Percentiles rank a stretch among this genome's conserved stretches.
Conservation (phyloP, 2,329 filamentous ascomycete genomes). For the Fusarium heterosporum region DNA sequence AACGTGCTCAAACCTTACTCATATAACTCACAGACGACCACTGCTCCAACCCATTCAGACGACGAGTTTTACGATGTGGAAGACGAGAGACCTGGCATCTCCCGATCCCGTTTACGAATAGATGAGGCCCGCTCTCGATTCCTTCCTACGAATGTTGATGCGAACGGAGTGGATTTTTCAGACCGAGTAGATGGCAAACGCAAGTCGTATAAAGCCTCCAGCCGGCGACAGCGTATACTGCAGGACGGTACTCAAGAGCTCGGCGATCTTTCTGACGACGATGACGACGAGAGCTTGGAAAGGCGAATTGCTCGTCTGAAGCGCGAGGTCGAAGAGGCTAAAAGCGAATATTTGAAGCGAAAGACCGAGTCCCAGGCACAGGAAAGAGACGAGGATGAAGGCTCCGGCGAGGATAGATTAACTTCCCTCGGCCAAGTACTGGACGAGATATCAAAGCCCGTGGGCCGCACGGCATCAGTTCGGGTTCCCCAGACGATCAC, state of each 20-base stretch:
- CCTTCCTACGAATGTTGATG: slow-evolving; percentile 78
- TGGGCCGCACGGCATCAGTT: slow-evolving; percentile 25
- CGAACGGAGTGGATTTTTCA: slow-evolving; percentile 85
- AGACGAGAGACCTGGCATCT: slow-evolving; percentile 75
- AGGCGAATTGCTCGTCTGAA: slow-evolving; percentile 84
- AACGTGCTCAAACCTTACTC: slow-evolving; percentile 33
- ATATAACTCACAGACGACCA: slow-evolving; percentile 60
- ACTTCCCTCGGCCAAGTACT: slow-evolving; percentile 77
- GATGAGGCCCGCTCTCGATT: slow-evolving; percentile 86
- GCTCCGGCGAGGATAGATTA: slow-evolving; percentile 54
- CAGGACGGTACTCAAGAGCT: slow-evolving; percentile 74
- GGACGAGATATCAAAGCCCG: slow-evolving; percentile 68
- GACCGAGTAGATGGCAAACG: slow-evolving; percentile 86
- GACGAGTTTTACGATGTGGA: slow-evolving; percentile 73
- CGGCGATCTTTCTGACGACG: slow-evolving; percentile 80
- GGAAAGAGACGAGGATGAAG: slow-evolving; percentile 63
- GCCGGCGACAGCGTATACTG: slow-evolving; percentile 71
- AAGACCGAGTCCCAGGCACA: slow-evolving; percentile 60
- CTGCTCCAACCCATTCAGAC: slow-evolving; percentile 68
- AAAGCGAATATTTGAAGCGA: slow-evolving; percentile 69
- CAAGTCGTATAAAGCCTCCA: slow-evolving; percentile 84
- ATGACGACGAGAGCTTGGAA: slow-evolving; percentile 79
- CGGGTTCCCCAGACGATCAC: slow-evolving; percentile 23
- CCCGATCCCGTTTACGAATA: slow-evolving; percentile 79
- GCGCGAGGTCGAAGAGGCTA: slow-evolving; percentile 83